A percentile compares a stretch with the other conserved stretches of the same genome.
These are phyloP conservation scores for Pseudocercospora pini-densiflorae DNA, from an alignment of 2,329 filamentous ascomycete genomes.

Conservation along the genomic window DNA sequence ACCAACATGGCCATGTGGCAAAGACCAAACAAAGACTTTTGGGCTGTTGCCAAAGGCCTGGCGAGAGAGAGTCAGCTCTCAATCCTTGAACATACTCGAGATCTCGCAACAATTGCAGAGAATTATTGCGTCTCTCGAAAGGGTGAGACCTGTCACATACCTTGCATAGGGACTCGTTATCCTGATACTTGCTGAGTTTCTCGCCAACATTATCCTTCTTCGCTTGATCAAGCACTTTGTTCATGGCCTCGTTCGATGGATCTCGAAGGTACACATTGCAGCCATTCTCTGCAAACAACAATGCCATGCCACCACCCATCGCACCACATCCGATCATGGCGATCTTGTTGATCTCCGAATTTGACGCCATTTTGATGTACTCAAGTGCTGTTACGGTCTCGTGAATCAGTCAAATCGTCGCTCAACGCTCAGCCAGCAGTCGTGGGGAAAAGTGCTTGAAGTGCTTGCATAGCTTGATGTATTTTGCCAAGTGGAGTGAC, in stretches of 20 bases:
- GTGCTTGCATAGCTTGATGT: neutral
- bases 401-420: neutral
- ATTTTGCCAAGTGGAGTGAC: neutral
- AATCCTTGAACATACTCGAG: neutral
- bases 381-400: neutral
- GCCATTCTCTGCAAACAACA: conserved; percentile 63
- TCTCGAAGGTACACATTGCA: conserved; percentile 61
- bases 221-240: conserved; percentile 47
- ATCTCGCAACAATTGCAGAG: too few relatives aligned
- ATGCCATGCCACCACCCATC: conserved; percentile 65
- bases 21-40: conserved; percentile 40
- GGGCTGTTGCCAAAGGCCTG: conserved; percentile 37
- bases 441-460: neutral
- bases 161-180: conserved; percentile 57
- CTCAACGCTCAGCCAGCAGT: neutral
- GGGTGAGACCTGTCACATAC: conserved; percentile 41
- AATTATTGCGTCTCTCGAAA: neutral
- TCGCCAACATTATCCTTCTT: conserved; percentile 46
- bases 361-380: neutral
- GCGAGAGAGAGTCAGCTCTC: neutral
- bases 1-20: conserved; percentile 47
- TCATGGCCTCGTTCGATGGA: conserved; percentile 55
- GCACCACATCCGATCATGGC: conserved; percentile 63
- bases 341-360: conserved; percentile 46
- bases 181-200: conserved; percentile 46